These are phyloP conservation scores for Nemania serpens DNA, from an alignment of 2,329 filamentous ascomycete species.

Conservation along the genomic window DNA sequence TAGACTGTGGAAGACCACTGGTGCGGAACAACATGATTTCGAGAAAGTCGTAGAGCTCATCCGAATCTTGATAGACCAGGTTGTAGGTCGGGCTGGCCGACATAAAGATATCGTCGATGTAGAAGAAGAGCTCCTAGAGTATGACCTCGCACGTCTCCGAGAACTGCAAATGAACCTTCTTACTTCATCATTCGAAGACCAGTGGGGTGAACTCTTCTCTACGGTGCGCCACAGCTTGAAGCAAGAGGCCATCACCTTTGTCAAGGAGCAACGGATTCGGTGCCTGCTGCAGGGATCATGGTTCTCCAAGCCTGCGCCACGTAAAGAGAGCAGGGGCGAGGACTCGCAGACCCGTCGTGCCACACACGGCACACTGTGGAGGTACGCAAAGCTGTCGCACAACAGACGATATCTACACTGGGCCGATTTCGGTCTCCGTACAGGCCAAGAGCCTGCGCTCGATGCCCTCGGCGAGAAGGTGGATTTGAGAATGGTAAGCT, in stretches of 20 bases:
- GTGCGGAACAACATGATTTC: slow-evolving; percentile 84
- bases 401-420: slow-evolving; percentile 91
- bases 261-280: slow-evolving; percentile 93
- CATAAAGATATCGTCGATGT: slow-evolving; percentile 85
- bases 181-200: slow-evolving; percentile 89
- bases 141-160: slow-evolving; percentile 77
- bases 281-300: slow-evolving; percentile 88
- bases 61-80: slow-evolving; percentile 85
- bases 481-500: slow-evolving; percentile 85
- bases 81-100: slow-evolving; percentile 80
- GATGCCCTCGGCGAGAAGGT: slow-evolving; percentile 80
- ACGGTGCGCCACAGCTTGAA: slow-evolving; percentile 92
- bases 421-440: slow-evolving; percentile 75
- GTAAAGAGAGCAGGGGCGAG: slow-evolving; percentile 51
- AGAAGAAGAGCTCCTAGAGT: slow-evolving; percentile 85
- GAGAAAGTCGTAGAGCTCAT: slow-evolving; percentile 91
- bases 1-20: slow-evolving; percentile 88
- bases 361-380: slow-evolving; percentile 65
- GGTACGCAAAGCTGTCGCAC: slow-evolving; percentile 86
- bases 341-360: slow-evolving; percentile 46
- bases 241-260: slow-evolving; percentile 90
- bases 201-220: slow-evolving; percentile 87
- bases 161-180: slow-evolving; percentile 92
- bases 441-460: slow-evolving; percentile 68
- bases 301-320: slow-evolving; percentile 66